phyloP scores from a whole-genome alignment of 2,329 filamentous ascomycete genomes.

The Diaporthe vaccinii region DNA sequence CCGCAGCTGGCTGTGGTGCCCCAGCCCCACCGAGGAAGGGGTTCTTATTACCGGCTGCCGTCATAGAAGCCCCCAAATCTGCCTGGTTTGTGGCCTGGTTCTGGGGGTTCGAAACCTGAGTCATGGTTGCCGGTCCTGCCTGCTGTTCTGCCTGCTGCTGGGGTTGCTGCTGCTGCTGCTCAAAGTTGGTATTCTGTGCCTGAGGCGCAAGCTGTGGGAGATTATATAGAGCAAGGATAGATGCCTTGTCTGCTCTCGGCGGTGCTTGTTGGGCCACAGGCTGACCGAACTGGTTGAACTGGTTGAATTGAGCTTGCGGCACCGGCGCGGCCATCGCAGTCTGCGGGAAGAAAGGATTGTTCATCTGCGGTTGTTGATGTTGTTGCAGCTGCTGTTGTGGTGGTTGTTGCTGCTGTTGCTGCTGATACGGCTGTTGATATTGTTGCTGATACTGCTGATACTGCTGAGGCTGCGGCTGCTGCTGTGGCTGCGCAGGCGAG shows the following conservation, averaged over 20 bases:
- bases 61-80: slow-evolving; percentile 37
- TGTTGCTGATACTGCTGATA: slow-evolving; percentile 46
- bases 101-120: slow-evolving; percentile 41
- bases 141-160: slow-evolving; percentile 48
- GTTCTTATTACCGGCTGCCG: slow-evolving; percentile 62
- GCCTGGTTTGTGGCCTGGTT: slow-evolving; percentile 52
- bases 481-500: slow-evolving; percentile 41
- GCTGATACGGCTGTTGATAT: slow-evolving; percentile 44
- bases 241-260: slow-evolving; percentile 75
- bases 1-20: slow-evolving; percentile 46
- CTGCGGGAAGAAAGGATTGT: slow-evolving; percentile 41
- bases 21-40: slow-evolving; percentile 64
- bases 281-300: slow-evolving; percentile 48
- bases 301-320: slow-evolving; percentile 41
- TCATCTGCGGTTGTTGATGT: slow-evolving; percentile 43
- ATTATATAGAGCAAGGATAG: slow-evolving; percentile 82
- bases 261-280: slow-evolving; percentile 56
- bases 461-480: slow-evolving; percentile 45
- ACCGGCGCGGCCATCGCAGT: slow-evolving; percentile 44
- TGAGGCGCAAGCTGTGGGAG: slow-evolving; percentile 67
- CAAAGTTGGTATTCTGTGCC: slow-evolving; percentile 43
- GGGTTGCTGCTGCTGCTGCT: slow-evolving; percentile 43
- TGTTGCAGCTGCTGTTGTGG: slow-evolving; percentile 32
- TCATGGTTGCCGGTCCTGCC: slow-evolving; percentile 41
- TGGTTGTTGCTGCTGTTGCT: background rate